A percentile compares a stretch with the other conserved stretches of the same genome.
These are phyloP conservation scores for Suillus occidentalis DNA, from an alignment of 768 basidiomycete species.

Conservation along the genomic window DNA sequence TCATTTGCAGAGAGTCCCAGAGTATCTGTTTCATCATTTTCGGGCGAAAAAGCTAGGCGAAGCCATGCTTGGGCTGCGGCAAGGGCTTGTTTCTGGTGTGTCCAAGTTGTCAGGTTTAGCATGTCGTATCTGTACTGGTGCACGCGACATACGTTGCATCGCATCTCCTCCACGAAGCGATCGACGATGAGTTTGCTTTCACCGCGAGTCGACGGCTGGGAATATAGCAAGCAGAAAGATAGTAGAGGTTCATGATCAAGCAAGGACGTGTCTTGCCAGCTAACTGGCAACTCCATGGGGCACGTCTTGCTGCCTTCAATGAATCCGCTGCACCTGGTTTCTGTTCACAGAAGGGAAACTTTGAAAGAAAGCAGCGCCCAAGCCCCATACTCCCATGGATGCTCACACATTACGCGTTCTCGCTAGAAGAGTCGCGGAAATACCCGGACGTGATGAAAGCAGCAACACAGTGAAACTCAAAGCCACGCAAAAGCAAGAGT, in stretches of 20 bases:
- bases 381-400: neutral
- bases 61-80: constrained; percentile 18
- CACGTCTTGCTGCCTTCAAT: neutral
- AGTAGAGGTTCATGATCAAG: constrained; percentile 22
- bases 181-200: neutral
- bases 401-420: neutral
- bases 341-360: neutral
- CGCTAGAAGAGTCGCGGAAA: neutral
- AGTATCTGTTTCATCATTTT: constrained; percentile 1
- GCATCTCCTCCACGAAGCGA: constrained; percentile 17
- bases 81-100: constrained; percentile 9
- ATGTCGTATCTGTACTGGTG: neutral
- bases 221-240: neutral
- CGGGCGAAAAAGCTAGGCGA: constrained; percentile 6
- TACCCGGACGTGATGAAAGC: neutral
- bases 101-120: neutral
- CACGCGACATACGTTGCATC: neutral
- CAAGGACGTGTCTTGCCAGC: constrained; percentile 22
- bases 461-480: neutral
- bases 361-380: neutral
- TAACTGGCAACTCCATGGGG: constrained; percentile 20
- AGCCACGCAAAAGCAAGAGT: neutral
- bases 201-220: constrained; percentile 1
- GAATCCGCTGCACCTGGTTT: neutral
- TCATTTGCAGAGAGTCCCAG: constrained; percentile 4